Percentiles rank a stretch among this genome's conserved stretches.
Evolutionary conservation across 768 basidiomycete genomes (phyloP).

Genomic region (Rhizopogon sp.): DNA sequence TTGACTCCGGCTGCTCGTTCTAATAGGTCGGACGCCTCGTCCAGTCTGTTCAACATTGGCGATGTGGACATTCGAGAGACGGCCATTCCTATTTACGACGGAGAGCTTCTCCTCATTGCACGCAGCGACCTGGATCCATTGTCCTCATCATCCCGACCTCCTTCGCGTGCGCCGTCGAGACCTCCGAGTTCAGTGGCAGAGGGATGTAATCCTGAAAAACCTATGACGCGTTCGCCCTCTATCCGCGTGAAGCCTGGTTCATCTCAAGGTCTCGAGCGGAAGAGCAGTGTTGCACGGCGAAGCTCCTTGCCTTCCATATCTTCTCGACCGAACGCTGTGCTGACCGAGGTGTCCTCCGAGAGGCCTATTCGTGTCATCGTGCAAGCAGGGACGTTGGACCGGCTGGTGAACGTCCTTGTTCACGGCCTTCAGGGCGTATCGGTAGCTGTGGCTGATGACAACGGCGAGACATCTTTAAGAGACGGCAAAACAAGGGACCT

Average conservation of each 20-base stretch:
- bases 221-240: conserved; percentile 58
- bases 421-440: conserved; percentile 75
- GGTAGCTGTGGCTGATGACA: conserved; percentile 80
- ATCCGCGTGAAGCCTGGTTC: conserved; percentile 74
- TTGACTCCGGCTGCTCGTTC: conserved; percentile 21
- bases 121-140: conserved; percentile 45
- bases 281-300: conserved; percentile 66
- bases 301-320: conserved; percentile 79
- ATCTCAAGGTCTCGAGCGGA: conserved; percentile 68
- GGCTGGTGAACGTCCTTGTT: conserved; percentile 69
- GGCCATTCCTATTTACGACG: conserved; percentile 67
- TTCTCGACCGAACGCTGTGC: conserved; percentile 50
- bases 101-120: conserved; percentile 69
- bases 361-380: conserved; percentile 72
- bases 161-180: conserved; percentile 62
- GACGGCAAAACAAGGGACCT: conserved; percentile 72
- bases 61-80: conserved; percentile 56
- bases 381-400: conserved; percentile 72
- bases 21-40: conserved; percentile 9
- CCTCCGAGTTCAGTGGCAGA: conserved; percentile 62
- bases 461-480: conserved; percentile 75
- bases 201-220: conserved; percentile 30
- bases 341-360: conserved; percentile 62
- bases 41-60: conserved; percentile 28
- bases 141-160: conserved; percentile 50